Evolutionary conservation across 257 asterid species (phyloP).

Genomic region (Asclepias syriaca): DNA sequence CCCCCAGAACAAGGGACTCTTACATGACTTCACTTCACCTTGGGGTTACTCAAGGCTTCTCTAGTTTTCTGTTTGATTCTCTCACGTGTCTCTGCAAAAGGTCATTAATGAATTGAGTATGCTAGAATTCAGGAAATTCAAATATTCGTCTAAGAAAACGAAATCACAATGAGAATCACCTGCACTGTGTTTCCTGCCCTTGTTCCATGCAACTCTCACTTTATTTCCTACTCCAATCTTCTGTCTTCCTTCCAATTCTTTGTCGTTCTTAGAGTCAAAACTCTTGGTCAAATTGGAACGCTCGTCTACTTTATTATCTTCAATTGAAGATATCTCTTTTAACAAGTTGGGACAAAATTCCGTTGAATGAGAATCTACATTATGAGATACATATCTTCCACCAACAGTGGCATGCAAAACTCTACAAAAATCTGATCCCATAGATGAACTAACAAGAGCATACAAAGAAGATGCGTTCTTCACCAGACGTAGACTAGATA

Average conservation of each 20-base stretch:
- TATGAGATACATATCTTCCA: constrained; percentile 18
- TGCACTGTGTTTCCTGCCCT: constrained; percentile 74
- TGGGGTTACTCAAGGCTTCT: constrained; percentile 95
- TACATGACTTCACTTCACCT: constrained; percentile 99
- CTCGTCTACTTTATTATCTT: constrained; percentile 17
- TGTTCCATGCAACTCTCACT: constrained; percentile 91
- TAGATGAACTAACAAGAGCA: constrained; percentile 27
- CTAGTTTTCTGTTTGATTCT: constrained; percentile 64
- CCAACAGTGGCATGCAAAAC: constrained; percentile 25
- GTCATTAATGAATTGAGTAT: constrained; percentile 11
- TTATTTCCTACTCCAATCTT: constrained; percentile 53
- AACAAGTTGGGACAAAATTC: constrained; percentile 13
- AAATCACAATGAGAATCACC: constrained; percentile 36
- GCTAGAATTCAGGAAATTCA: background rate
- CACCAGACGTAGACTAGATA: constrained; percentile 19
- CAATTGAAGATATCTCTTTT: constrained; percentile 22
- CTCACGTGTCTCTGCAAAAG: constrained; percentile 66
- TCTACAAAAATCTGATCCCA: constrained; percentile 20
- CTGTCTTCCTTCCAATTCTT: constrained; percentile 30
- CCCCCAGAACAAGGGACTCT: constrained; percentile 45
- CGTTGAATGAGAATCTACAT: constrained; percentile 27
- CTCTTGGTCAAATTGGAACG: constrained; percentile 3
- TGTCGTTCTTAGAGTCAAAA: constrained; percentile 23
- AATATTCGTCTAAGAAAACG: background rate
- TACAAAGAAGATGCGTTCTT: constrained; percentile 27